Evolutionary conservation across 345 rosid genomes (phyloP), one percentile per base, ranked within the genome.

Genomic region (Sonneratia alba): DNA sequence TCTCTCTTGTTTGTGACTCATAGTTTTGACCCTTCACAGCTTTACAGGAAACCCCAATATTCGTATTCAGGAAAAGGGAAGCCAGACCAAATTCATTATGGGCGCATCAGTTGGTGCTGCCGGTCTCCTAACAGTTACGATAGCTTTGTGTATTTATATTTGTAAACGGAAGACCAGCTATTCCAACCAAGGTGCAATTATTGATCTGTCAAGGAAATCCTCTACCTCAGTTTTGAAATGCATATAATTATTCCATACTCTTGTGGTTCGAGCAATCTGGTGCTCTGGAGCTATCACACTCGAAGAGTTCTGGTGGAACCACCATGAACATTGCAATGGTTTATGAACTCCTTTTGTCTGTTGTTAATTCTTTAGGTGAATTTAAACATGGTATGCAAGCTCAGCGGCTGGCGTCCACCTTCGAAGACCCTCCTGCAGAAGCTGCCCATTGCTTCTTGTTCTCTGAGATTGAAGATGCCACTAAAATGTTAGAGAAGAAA

Each of bases 381-480:
- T 38, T 67, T 18, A 79, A 62, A 62, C 88, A 80, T 63, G 75
- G 87, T 45, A 72, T 80, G 63, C 88, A 87, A 0, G 55, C 77
- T 57, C 98, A 87, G 79, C 81, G 79, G 77, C 79, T 77, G 47
- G 81, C 79, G 70, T 86, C 99, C 56, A 69, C 88, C 73, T 79
- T 84, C 71, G 87, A 78, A 76, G 88, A 89, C 67, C 80, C 86
- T 71, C 93, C 89, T 53, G 78, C 91, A 32, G 93, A 96, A 70
- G 88, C 86, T 66, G 96, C 97, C 22, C 90, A 88, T 78, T 91
- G 93, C 86, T 96, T 96, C 83, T 78, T 89, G 71, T 75, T 81
- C 32, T 24, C 80, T 53, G 98, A 96, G 81, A 89, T 96, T 9
- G 86, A 89, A 79, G 93, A 87, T 68, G 95, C 97, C 66, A 96